Percentiles rank a stretch among this genome's conserved stretches.
Conservation (phyloP, 2,329 filamentous ascomycete genomes). For the Nemania serpens region DNA sequence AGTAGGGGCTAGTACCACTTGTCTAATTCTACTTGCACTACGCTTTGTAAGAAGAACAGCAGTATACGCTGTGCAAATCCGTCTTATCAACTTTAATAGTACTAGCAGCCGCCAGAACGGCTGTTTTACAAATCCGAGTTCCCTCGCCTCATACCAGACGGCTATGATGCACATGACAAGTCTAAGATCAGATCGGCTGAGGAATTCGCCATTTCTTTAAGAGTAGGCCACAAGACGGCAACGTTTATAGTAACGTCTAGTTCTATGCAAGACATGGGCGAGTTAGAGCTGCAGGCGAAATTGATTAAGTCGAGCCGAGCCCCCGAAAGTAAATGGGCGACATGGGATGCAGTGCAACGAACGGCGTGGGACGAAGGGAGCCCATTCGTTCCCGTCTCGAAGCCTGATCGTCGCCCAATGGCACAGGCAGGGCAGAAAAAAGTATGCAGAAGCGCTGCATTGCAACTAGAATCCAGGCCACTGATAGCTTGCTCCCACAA, state of each 20-base stretch:
- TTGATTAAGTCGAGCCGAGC: constrained; percentile 15
- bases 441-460: constrained; percentile 24
- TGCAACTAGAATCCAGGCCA: constrained; percentile 12
- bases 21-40: constrained; percentile 33
- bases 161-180: too few relatives aligned
- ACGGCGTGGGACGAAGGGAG: constrained; percentile 17
- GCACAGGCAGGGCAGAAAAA: constrained; percentile 14
- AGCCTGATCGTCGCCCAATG: constrained; percentile 28
- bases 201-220: too few relatives aligned
- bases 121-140: background rate
- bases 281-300: constrained; percentile 11
- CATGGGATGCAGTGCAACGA: constrained; percentile 17
- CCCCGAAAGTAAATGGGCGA: constrained; percentile 11
- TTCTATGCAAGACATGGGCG: constrained; percentile 1
- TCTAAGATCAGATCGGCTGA: too few relatives aligned
- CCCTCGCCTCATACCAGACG: too few relatives aligned
- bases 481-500: constrained; percentile 12
- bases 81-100: constrained; percentile 42
- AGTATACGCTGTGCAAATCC: constrained; percentile 44
- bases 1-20: constrained; percentile 32
- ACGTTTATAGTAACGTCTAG: background rate
- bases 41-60: constrained; percentile 39
- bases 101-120: constrained; percentile 26
- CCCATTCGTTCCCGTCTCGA: constrained; percentile 22
- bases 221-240: too few relatives aligned